Evolutionary conservation across 1,284 basidiomycete species (phyloP).

Genomic region (Vanrija sp.): DNA sequence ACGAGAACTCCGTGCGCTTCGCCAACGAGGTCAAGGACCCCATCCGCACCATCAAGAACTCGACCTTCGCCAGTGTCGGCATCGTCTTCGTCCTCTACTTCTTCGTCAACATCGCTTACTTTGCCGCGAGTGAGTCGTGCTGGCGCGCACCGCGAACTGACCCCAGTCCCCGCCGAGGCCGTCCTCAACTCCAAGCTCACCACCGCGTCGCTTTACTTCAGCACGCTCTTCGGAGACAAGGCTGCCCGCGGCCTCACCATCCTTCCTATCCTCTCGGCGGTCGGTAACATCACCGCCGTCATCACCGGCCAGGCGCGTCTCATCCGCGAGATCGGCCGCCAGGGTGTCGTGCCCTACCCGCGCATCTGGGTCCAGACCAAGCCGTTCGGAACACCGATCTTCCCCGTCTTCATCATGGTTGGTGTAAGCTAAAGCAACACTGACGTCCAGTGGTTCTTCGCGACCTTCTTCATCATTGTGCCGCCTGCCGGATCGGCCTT

Average conservation of each 20-base stretch:
- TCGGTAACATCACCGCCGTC: constrained; percentile 32
- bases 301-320: constrained; percentile 52
- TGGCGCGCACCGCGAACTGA: too few species aligned
- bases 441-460: too few species aligned
- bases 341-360: constrained; percentile 41
- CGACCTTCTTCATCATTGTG: constrained; percentile 51
- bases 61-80: constrained; percentile 24
- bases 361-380: constrained; percentile 30
- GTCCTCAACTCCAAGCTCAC: constrained; percentile 35
- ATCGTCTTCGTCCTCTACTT: constrained; percentile 34
- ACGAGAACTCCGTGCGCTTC: constrained; percentile 53
- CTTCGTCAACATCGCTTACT: constrained; percentile 41
- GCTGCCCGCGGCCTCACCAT: constrained; percentile 30
- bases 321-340: constrained; percentile 36
- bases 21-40: constrained; percentile 50
- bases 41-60: constrained; percentile 30
- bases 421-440: neutral
- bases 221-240: constrained; percentile 42
- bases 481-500: constrained; percentile 57
- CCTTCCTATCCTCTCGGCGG: constrained; percentile 43
- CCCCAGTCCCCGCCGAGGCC: constrained; percentile 35
- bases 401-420: constrained; percentile 54
- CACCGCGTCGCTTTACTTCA: constrained; percentile 43
- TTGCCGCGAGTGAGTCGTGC: constrained; percentile 21
- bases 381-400: constrained; percentile 43